Percentiles rank a stretch among this genome's conserved stretches.
phyloP scores from a whole-genome alignment of 1,284 basidiomycete genomes.

The Apiotrichum brassicae region DNA sequence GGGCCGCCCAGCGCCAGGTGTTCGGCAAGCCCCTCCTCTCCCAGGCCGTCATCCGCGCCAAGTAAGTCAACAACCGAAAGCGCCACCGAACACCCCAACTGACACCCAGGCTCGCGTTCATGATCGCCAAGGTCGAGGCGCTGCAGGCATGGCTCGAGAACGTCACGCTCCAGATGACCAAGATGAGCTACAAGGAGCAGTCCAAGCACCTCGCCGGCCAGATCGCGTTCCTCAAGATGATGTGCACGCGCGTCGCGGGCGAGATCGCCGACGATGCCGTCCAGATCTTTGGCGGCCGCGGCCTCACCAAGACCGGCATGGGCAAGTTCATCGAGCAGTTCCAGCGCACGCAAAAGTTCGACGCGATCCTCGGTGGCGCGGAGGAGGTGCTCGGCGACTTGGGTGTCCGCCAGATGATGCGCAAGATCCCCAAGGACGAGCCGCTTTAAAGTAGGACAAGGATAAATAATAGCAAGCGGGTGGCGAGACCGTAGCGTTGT shows the following conservation, averaged over 20 bases:
- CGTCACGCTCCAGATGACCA: conserved; percentile 85
- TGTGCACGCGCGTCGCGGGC: conserved; percentile 46
- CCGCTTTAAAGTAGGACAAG: conserved; percentile 6
- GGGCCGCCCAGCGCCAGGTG: conserved; percentile 70
- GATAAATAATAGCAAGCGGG: too few relatives aligned
- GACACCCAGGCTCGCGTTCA: conserved; percentile 57
- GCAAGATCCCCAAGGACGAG: conserved; percentile 19
- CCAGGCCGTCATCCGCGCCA: conserved; percentile 75
- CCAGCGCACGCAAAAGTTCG: conserved; percentile 69
- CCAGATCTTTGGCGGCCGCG: conserved; percentile 54
- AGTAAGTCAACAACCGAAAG: conserved; percentile 51
- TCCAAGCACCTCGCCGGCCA: conserved; percentile 47
- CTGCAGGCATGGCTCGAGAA: conserved; percentile 85
- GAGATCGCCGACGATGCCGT: conserved; percentile 52
- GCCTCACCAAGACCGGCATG: conserved; percentile 59
- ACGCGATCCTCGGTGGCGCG: conserved; percentile 57
- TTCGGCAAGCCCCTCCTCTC: conserved; percentile 78
- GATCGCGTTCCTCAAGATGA: conserved; percentile 57
- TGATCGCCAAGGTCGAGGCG: conserved; percentile 78
- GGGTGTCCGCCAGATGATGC: conserved; percentile 48
- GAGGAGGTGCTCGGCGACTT: conserved; percentile 52
- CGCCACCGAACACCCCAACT: not conserved
- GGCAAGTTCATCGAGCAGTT: conserved; percentile 52
- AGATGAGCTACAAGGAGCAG: conserved; percentile 67
- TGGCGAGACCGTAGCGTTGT: too few relatives aligned